Conservation (phyloP, 164 flowering plant species). For the Protea cynaroides region DNA sequence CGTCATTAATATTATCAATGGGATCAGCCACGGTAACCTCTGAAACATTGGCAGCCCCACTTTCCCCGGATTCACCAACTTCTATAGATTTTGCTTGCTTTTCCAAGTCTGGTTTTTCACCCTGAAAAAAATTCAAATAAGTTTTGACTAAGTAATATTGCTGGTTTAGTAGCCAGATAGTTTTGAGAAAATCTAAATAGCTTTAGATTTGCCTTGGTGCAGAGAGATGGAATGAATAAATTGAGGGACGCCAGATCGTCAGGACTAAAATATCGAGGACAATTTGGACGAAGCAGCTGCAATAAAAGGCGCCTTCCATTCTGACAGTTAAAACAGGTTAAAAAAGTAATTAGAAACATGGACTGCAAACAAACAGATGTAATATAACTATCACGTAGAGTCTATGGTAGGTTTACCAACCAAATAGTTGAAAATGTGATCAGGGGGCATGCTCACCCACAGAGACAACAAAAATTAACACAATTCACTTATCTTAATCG, state of each 20-base stretch:
- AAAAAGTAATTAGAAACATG: constrained; percentile 1
- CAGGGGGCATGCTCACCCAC: no score
- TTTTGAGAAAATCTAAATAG: constrained; percentile 1
- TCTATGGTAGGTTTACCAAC: no score
- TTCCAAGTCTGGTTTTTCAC: constrained; percentile 21
- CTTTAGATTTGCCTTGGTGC: constrained; percentile 35
- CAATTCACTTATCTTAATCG: not conserved
- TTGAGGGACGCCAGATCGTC: constrained; percentile 58
- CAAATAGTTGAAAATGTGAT: no score
- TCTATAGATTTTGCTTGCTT: constrained; percentile 18
- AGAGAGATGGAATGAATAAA: constrained; percentile 61
- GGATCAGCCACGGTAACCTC: constrained; percentile 17
- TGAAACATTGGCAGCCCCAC: constrained; percentile 17
- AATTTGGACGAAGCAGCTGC: constrained; percentile 88
- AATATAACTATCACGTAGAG: not conserved
- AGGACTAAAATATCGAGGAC: constrained; percentile 66
- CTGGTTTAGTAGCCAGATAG: not conserved
- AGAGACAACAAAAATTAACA: not conserved
- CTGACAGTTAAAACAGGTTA: constrained; percentile 32
- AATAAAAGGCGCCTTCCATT: constrained; percentile 67
- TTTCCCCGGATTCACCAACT: constrained; percentile 22
- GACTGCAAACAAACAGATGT: not conserved
- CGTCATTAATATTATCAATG: constrained; percentile 14
- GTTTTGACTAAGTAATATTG: not conserved
- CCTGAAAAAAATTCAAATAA: constrained; percentile 27